These are phyloP conservation scores for Claviceps citrina DNA, from an alignment of 2,329 filamentous ascomycete genomes.

Conservation along the genomic window DNA sequence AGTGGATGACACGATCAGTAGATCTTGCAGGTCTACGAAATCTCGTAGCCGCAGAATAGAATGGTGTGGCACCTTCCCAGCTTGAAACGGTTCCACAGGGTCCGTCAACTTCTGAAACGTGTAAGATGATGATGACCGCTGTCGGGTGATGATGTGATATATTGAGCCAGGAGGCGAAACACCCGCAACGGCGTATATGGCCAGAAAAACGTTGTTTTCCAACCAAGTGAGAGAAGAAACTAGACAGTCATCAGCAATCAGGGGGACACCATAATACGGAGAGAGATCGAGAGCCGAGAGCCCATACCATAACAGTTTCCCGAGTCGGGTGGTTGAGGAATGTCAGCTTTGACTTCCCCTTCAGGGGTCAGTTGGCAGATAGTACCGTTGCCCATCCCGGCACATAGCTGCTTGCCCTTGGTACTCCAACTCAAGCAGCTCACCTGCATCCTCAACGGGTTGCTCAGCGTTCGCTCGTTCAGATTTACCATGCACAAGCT, in stretches of 20 bases:
- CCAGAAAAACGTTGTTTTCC: constrained; percentile 71
- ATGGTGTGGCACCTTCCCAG: constrained; percentile 56
- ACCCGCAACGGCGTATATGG: constrained; percentile 56
- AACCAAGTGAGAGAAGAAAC: constrained; percentile 79
- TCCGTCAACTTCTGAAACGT: constrained; percentile 61
- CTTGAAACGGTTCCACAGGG: constrained; percentile 56
- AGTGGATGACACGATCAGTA: constrained; percentile 70
- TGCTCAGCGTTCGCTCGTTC: constrained; percentile 49
- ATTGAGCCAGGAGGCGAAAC: constrained; percentile 45
- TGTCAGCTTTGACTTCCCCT: constrained; percentile 59
- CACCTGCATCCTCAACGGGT: constrained; percentile 53
- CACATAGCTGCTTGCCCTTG: constrained; percentile 82
- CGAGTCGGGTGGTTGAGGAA: constrained; percentile 61
- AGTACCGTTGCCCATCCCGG: constrained; percentile 67
- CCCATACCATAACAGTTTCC: constrained; percentile 50
- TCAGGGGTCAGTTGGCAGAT: constrained; percentile 72
- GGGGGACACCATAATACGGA: neutral
- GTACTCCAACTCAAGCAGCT: constrained; percentile 83
- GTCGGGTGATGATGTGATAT: constrained; percentile 67
- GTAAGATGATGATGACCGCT: constrained; percentile 41
- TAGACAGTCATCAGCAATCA: constrained; percentile 17
- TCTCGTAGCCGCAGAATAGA: constrained; percentile 62
- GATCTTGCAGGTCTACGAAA: constrained; percentile 67
- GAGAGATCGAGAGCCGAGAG: constrained; percentile 5
- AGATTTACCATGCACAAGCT: constrained; percentile 75